Percentiles rank a stretch among this genome's conserved stretches.
Conservation (phyloP, 2,329 filamentous ascomycete genomes). For the Fusarium newnesense region DNA sequence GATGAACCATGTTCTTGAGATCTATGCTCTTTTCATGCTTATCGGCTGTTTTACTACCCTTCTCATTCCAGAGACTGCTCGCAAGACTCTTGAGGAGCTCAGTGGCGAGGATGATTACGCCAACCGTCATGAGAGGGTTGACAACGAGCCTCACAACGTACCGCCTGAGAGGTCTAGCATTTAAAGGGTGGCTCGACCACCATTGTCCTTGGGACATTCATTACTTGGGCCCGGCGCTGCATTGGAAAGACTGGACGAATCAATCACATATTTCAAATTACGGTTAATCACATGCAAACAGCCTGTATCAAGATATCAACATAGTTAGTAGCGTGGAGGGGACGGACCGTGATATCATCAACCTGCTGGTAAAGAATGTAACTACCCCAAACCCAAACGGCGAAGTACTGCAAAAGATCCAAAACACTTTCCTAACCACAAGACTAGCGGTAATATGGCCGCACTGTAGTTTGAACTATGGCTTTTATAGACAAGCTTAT, state of each 20-base stretch:
- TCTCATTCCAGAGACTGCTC: constrained; percentile 80
- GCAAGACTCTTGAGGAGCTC: constrained; percentile 77
- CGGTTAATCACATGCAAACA: neutral
- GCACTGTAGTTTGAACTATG: neutral
- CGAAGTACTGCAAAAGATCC: neutral
- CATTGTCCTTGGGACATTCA: neutral
- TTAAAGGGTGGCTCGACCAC: neutral
- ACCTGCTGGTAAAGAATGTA: neutral
- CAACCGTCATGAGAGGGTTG: neutral
- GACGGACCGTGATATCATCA: neutral
- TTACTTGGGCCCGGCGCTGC: neutral
- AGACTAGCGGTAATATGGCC: neutral
- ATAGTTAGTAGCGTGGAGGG: neutral
- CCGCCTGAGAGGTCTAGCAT: neutral
- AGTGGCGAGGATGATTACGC: constrained; percentile 50
- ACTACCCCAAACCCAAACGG: neutral
- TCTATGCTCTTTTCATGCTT: constrained; percentile 81
- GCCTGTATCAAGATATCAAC: neutral
- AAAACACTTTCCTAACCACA: neutral
- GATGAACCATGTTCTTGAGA: constrained; percentile 82
- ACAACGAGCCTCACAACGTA: neutral
- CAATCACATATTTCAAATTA: neutral
- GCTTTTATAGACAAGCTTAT: no score
- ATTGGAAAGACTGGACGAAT: neutral
- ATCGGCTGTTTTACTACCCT: constrained; percentile 74